Evolutionary conservation across 2,329 filamentous ascomycete genomes (phyloP).

Genomic region (Neoscytalidium dimidiatum): DNA sequence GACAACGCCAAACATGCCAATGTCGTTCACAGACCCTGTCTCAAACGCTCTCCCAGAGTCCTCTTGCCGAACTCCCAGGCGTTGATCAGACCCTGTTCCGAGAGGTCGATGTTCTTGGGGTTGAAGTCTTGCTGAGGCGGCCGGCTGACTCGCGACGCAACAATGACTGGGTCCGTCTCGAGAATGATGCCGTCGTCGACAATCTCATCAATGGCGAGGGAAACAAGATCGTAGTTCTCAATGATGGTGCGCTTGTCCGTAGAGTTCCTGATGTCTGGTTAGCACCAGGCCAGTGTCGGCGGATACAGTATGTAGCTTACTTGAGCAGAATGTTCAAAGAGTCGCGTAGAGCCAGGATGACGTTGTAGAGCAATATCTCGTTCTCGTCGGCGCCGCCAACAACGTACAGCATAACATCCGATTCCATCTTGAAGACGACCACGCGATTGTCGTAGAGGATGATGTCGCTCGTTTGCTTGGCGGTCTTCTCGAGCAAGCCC

Average conservation of each 20-base stretch:
- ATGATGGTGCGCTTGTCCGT: conserved; percentile 97
- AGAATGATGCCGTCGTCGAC: conserved; percentile 78
- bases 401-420: conserved; percentile 94
- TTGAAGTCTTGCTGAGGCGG: conserved; percentile 86
- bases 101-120: conserved; percentile 90
- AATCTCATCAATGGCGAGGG: conserved; percentile 85
- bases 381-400: conserved; percentile 92
- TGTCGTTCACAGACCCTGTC: conserved; percentile 10
- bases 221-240: conserved; percentile 97
- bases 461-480: conserved; percentile 93
- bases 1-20: conserved; percentile 18
- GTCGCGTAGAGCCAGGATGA: conserved; percentile 87
- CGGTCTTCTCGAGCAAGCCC: conserved; percentile 88
- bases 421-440: conserved; percentile 97
- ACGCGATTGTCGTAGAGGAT: conserved; percentile 97
- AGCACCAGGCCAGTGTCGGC: background rate
- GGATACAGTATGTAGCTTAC: conserved; percentile 52
- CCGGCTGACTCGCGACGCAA: conserved; percentile 88
- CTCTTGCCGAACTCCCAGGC: conserved; percentile 76
- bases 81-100: conserved; percentile 93
- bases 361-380: conserved; percentile 94
- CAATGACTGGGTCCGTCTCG: conserved; percentile 93
- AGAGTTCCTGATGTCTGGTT: conserved; percentile 66
- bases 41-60: conserved; percentile 16
- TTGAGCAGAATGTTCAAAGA: conserved; percentile 89